Percentiles rank a stretch among this genome's conserved stretches.
Conservation (phyloP, 345 rosid genomes). For the Gossypium thurberi region DNA sequence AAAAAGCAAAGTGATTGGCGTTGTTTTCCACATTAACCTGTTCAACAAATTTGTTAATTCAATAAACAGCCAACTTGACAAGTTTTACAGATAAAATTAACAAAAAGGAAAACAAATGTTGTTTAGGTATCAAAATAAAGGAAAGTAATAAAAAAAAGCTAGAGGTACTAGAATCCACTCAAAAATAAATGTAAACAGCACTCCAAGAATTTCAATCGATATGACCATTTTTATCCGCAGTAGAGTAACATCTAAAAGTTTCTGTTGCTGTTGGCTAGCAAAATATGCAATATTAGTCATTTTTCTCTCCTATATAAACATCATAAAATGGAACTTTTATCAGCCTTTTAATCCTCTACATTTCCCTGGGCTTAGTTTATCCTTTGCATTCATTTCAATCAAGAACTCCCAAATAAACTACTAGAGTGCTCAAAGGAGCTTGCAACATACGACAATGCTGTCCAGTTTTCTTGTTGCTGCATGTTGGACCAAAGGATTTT, state of each 20-base stretch:
- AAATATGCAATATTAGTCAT: neutral
- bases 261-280: neutral
- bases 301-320: neutral
- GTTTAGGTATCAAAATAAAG: neutral
- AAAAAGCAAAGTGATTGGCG: slow-evolving; percentile 83
- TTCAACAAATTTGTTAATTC: slow-evolving; percentile 12
- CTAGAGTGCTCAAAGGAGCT: neutral
- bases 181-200: neutral
- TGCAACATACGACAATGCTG: slow-evolving; percentile 76
- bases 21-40: slow-evolving; percentile 99
- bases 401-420: neutral
- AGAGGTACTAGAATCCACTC: neutral
- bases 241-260: neutral
- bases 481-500: slow-evolving; percentile 90
- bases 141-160: neutral
- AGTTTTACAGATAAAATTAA: neutral
- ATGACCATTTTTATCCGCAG: neutral
- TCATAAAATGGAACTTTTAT: neutral
- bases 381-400: neutral
- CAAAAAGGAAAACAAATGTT: neutral
- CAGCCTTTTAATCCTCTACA: neutral
- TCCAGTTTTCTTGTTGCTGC: slow-evolving; percentile 94
- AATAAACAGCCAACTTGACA: neutral
- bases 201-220: neutral
- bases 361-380: neutral